Base-by-base conservation (phyloP, 148 eudicot genomes). In the Persicaria maculosa region DNA sequence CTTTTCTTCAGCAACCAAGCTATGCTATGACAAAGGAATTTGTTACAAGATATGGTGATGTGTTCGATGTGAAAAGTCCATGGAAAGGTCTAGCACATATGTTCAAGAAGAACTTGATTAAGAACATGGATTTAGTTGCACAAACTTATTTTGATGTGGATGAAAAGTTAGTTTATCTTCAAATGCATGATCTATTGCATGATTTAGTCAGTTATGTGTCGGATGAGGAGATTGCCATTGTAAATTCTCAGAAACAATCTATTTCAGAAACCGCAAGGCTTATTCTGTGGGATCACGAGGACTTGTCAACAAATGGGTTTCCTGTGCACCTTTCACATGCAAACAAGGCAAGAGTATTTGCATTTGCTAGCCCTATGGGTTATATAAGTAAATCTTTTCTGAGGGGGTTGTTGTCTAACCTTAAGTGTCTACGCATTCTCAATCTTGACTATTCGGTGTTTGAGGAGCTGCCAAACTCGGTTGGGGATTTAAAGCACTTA, bases 1-100 rank as follows among this genome's bases (percentile, higher is more conserved):
- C 78, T 40, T 76, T 80, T 17, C 72, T 80, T 16, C 76, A 64
- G 31, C 16, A 5, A 25, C 36, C 6, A 4, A 4, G 43, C 4
- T 65, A 65, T 10, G 11, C 5, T 40, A 31, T 17, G 15, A 9
- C 55, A 20, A n/a, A 72, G 17, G 31, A 48, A 17, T 31, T 40
- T 22, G 44, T 4, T 5, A 6, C 4, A 6, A 4, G 20, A 14
- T 65, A 5, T 47, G 79, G 67, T 64, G 61, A 50, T 11, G 55
- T 11, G 12, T 50, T 12, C 55, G 16, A 14, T 44, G 7, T 5
- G 17, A 44, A 0, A 16, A 36, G 45, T 50, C 25, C 20, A 25
- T 25, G 11, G 12, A 64, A 68, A 11, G 16, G 16, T 50, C 55
- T 11, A 11, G 12, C 55, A 0, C 55, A 50, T 4, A 50, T 50